A percentile compares a stretch with the other conserved stretches of the same genome.
These are phyloP conservation scores for Aspergillus indologenus DNA, from an alignment of 495 filamentous ascomycete genomes.

Conservation along the genomic window DNA sequence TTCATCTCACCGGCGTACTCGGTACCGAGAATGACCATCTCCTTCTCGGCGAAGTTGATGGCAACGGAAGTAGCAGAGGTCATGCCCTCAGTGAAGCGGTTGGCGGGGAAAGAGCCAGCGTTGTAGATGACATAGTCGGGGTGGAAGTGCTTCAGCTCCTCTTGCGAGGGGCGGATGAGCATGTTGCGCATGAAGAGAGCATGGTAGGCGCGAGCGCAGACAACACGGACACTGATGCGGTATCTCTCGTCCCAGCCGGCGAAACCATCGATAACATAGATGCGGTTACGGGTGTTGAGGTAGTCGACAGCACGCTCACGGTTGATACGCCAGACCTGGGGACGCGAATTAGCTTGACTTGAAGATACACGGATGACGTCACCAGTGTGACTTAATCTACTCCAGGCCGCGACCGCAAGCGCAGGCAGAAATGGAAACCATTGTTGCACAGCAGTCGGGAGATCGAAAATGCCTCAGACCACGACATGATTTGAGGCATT, in stretches of 20 bases:
- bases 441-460: constrained; percentile 16
- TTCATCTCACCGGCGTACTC: constrained; percentile 99
- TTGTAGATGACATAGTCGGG: constrained; percentile 99
- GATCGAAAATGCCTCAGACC: constrained; percentile 24
- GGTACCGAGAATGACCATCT: constrained; percentile 98
- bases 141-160: constrained; percentile 95
- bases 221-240: constrained; percentile 93
- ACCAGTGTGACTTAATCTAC: constrained; percentile 29
- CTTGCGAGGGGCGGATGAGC: constrained; percentile 88
- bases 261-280: constrained; percentile 97
- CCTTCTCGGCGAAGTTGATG: constrained; percentile 85
- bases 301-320: constrained; percentile 98
- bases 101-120: constrained; percentile 95
- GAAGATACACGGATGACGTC: constrained; percentile 34
- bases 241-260: constrained; percentile 99
- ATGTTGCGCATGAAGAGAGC: constrained; percentile 99
- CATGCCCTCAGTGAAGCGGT: constrained; percentile 97
- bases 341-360: constrained; percentile 18
- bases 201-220: constrained; percentile 98
- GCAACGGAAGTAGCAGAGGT: constrained; percentile 87
- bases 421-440: constrained; percentile 1
- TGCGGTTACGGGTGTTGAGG: constrained; percentile 96
- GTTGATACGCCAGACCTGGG: constrained; percentile 98
- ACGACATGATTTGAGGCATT: constrained; percentile 18
- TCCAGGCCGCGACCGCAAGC: constrained; percentile 3